These are phyloP conservation scores for Eucommia ulmoides DNA, from an alignment of 257 asterid genomes.

Conservation along the genomic window DNA sequence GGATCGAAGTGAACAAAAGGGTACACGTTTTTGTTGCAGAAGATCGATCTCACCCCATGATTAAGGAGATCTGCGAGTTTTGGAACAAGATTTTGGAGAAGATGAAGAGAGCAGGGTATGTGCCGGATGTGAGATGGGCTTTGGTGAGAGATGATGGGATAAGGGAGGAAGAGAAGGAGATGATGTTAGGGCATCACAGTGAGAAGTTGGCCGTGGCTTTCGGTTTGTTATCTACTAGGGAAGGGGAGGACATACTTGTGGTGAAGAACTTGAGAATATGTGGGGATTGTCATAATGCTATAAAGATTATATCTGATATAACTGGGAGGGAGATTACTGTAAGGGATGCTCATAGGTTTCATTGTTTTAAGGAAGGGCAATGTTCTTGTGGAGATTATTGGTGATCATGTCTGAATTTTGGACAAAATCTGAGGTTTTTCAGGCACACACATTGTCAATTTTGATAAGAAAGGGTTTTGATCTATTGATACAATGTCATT, in stretches of 20 bases:
- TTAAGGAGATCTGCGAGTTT: slow-evolving; percentile 29
- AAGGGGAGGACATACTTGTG: slow-evolving; percentile 29
- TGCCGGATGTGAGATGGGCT: slow-evolving; percentile 33
- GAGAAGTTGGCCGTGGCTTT: slow-evolving; percentile 68
- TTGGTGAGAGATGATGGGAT: slow-evolving; percentile 25
- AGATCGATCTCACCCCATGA: slow-evolving; percentile 52
- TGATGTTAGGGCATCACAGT: slow-evolving; percentile 38
- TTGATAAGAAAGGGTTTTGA: too few relatives aligned
- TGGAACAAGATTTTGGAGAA: slow-evolving; percentile 53
- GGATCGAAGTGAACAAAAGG: slow-evolving; percentile 50
- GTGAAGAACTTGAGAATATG: slow-evolving; percentile 70
- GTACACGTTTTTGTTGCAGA: slow-evolving; percentile 65
- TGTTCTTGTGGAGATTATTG: slow-evolving; percentile 67
- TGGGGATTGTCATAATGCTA: slow-evolving; percentile 53
- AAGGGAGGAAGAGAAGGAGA: slow-evolving; percentile 28
- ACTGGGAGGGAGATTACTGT: slow-evolving; percentile 46
- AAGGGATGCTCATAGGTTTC: slow-evolving; percentile 68
- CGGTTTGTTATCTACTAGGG: slow-evolving; percentile 33
- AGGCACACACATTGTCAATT: too few relatives aligned
- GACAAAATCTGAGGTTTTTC: too few relatives aligned
- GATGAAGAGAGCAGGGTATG: slow-evolving; percentile 41
- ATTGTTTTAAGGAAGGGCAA: slow-evolving; percentile 42
- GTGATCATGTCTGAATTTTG: too few relatives aligned
- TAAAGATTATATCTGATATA: slow-evolving; percentile 40
- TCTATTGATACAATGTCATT: too few relatives aligned